These are phyloP conservation scores for Ogataea ganodermae DNA, from an alignment of 805 yeast genomes.

Conservation along the genomic window DNA sequence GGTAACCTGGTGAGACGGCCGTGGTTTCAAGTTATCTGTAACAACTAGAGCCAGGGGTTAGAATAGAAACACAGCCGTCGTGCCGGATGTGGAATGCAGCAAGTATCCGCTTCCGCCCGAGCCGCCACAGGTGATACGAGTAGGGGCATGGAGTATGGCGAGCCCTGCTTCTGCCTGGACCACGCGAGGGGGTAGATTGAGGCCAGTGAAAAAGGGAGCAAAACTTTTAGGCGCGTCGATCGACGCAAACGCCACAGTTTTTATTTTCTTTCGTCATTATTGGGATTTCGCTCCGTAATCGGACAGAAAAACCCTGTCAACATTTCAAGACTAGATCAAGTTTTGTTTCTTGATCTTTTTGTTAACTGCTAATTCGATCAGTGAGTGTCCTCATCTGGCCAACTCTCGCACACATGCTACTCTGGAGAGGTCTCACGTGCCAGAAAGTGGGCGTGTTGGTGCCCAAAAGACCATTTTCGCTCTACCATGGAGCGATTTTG, in stretches of 20 bases:
- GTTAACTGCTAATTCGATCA: background rate
- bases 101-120: no score
- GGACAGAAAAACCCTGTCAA: constrained; percentile 2
- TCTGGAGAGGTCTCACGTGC: background rate
- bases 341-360: background rate
- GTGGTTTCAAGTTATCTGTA: no score
- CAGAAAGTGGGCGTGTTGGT: background rate
- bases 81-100: no score
- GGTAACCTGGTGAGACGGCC: no score
- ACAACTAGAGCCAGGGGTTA: no score
- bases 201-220: no score
- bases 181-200: no score
- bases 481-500: background rate
- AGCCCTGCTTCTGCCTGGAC: no score
- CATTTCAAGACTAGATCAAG: background rate
- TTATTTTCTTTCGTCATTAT: background rate
- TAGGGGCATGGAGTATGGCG: no score
- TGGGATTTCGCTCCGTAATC: constrained; percentile 2
- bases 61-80: no score
- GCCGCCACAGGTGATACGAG: no score
- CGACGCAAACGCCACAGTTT: background rate
- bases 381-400: background rate
- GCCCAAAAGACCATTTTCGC: background rate
- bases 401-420: constrained; percentile 1
- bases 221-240: background rate